Conservation (phyloP, 352 stramenopile species). For the Phytophthora lateralis region DNA sequence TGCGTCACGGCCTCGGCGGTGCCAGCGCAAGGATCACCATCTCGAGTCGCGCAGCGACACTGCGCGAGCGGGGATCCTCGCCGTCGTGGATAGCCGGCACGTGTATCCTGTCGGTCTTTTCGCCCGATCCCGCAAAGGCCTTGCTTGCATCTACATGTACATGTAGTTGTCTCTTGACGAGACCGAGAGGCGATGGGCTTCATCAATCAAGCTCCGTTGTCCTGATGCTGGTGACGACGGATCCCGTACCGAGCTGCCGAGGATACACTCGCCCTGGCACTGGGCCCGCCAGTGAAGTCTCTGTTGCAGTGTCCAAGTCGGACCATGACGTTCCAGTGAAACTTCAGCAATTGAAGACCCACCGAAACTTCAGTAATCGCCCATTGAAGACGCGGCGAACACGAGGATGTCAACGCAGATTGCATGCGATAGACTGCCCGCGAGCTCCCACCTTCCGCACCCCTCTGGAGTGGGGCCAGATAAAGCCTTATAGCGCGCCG, state of each 20-base stretch:
- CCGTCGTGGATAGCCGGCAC: constrained; percentile 7
- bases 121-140: neutral
- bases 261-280: constrained; percentile 25
- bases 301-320: neutral
- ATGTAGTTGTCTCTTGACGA: neutral
- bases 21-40: neutral
- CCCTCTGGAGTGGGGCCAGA: constrained; percentile 14
- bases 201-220: neutral
- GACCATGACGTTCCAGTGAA: too few relatives aligned
- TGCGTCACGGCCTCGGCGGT: neutral
- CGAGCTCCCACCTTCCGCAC: constrained; percentile 25
- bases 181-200: neutral
- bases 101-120: constrained; percentile 24
- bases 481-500: constrained; percentile 2
- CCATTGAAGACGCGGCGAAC: constrained; percentile 11
- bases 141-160: too few relatives aligned
- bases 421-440: constrained; percentile 31
- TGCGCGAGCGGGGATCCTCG: constrained; percentile 13
- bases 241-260: constrained; percentile 12
- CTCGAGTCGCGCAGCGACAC: constrained; percentile 5
- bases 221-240: constrained; percentile 6
- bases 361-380: constrained; percentile 31
- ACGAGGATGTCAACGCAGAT: constrained; percentile 35
- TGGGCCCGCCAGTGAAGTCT: neutral
- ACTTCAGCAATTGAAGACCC: neutral